Evolutionary conservation across 2,329 filamentous ascomycete species (phyloP), one percentile per base, ranked within the genome.

Genomic region (Diplodia intermedia): DNA sequence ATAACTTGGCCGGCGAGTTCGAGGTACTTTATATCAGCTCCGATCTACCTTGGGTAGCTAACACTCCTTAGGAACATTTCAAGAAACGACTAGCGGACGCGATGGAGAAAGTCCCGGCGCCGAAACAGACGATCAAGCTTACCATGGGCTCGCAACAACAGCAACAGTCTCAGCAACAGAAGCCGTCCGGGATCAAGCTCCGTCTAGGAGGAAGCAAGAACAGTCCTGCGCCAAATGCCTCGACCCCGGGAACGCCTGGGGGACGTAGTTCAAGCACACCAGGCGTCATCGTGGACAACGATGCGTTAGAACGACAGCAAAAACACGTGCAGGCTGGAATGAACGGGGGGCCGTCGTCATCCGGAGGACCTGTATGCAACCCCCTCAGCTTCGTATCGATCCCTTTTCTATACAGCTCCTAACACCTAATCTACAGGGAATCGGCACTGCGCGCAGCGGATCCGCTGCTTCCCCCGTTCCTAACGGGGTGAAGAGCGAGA

Each of bases 111-210:
- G 91, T 94, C 20, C 84, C 86, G 60, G 91, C 95, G 77, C 90
- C 92, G 15, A 88, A 90, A 73, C 88, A 91, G 43, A 93, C 92
- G 75, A 91, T 96, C 73, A 96, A 93, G 79, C 84, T 97, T 67
- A 94, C 91, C 77, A 86, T 93, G 75, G 47, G 55, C 36, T 53
- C 56, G 56, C 62, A 65, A 43, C 36, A 40, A 29, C 47, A 53
- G 15, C 49, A 31, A 40, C 23, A 56, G 53, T 83, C 86, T 50
- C 73, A 77, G 68, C 70, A 72, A 31, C 74, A 73, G 20, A 77
- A 79, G 63, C 75, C 67, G 7, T 53, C 68, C 15, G 52, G 56
- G 74, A 89, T 94, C 67, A 94, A 89, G 23, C 86, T 93, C 60
- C 90, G 89, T 70, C 86, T 93, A 66, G 89, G 88, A 80, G 73